These are phyloP conservation scores for Mycocentrospora acerina DNA, from an alignment of 2,329 filamentous ascomycete species.

Conservation along the genomic window DNA sequence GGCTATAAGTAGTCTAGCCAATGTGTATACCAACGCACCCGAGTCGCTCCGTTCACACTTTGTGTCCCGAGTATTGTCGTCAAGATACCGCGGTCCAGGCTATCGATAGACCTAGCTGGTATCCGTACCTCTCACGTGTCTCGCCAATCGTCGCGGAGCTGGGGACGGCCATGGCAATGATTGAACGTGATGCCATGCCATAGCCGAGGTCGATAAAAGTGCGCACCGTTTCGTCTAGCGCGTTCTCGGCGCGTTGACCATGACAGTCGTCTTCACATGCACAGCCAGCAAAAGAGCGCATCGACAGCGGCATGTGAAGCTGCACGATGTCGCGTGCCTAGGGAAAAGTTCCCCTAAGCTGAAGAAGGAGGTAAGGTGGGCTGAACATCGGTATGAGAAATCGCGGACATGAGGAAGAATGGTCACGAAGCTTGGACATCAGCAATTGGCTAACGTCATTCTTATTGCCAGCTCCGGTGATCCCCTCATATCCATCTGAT, in stretches of 20 bases:
- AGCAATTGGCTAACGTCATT: neutral
- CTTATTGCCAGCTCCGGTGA: slow-evolving; percentile 16
- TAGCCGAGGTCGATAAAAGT: slow-evolving; percentile 15
- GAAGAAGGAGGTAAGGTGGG: neutral
- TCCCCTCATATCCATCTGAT: slow-evolving; percentile 16
- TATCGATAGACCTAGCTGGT: neutral
- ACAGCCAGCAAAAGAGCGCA: slow-evolving; percentile 11
- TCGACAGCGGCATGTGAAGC: slow-evolving; percentile 33
- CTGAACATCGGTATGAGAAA: neutral
- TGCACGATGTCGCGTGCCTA: slow-evolving; percentile 24
- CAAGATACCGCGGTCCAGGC: no score
- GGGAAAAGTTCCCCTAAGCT: neutral
- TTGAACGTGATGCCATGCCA: neutral
- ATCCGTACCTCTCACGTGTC: neutral
- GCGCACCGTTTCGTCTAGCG: slow-evolving; percentile 6
- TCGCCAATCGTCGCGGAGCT: no score
- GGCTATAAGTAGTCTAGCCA: slow-evolving; percentile 23
- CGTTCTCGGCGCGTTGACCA: slow-evolving; percentile 6
- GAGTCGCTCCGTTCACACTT: no score
- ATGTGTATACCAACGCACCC: no score
- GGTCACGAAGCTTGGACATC: neutral
- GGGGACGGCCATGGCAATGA: no score
- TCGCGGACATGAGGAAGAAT: neutral
- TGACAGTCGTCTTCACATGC: slow-evolving; percentile 34
- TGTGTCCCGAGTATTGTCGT: no score